Percentiles rank a stretch among this genome's conserved stretches.
These are phyloP conservation scores for Limtongia smithiae DNA, from an alignment of 805 yeast species.

Conservation along the genomic window DNA sequence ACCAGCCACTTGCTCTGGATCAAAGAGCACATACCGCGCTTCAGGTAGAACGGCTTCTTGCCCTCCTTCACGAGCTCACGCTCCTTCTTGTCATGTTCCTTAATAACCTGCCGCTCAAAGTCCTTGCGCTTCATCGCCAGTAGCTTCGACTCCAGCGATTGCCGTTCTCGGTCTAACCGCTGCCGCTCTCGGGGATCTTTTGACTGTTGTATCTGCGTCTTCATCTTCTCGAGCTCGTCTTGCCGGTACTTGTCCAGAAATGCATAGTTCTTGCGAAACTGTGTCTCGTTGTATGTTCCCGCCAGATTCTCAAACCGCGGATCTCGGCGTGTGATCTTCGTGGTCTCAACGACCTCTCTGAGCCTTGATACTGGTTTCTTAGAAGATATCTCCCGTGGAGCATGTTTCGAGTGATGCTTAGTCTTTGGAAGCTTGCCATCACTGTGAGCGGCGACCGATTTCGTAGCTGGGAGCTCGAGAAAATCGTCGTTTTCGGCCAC, in stretches of 20 bases:
- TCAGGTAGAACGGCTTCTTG: slow-evolving; percentile 59
- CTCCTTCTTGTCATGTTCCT: slow-evolving; percentile 72
- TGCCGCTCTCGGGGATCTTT: slow-evolving; percentile 49
- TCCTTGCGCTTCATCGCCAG: slow-evolving; percentile 73
- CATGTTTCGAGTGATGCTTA: slow-evolving; percentile 86
- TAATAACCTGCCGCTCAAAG: slow-evolving; percentile 61
- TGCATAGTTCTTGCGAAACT: slow-evolving; percentile 70
- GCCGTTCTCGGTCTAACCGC: slow-evolving; percentile 35
- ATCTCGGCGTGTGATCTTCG: slow-evolving; percentile 50
- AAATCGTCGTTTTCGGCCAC: too few relatives aligned
- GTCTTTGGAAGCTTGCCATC: too few relatives aligned
- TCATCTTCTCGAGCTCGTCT: slow-evolving; percentile 52
- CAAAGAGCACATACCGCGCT: slow-evolving; percentile 22
- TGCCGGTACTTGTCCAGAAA: slow-evolving; percentile 85
- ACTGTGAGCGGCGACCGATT: too few relatives aligned
- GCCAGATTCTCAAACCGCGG: slow-evolving; percentile 86
- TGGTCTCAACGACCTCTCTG: slow-evolving; percentile 57
- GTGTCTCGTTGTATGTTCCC: slow-evolving; percentile 72
- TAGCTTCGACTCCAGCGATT: slow-evolving; percentile 46
- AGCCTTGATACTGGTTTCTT: slow-evolving; percentile 66
- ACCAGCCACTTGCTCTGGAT: neutral
- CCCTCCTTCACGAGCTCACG: slow-evolving; percentile 68
- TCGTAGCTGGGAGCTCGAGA: too few relatives aligned
- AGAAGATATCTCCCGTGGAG: slow-evolving; percentile 77
- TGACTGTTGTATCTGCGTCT: slow-evolving; percentile 40